phyloP scores from a whole-genome alignment of 768 basidiomycete species.

The Suillus decipiens region DNA sequence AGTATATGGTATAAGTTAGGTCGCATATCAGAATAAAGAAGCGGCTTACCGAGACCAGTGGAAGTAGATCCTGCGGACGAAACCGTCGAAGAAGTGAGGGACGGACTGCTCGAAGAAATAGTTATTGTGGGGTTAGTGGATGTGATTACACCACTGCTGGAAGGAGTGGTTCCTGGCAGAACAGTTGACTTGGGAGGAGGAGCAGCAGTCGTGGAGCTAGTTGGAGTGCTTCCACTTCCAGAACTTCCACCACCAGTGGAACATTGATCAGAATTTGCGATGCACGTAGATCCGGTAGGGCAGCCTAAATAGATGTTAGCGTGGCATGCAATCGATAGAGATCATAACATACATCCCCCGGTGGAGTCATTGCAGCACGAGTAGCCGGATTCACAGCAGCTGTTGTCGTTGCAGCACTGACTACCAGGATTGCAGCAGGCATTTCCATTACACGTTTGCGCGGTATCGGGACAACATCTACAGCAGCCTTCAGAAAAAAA shows the following conservation, averaged over 20 bases:
- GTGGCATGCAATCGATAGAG: not conserved
- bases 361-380: slow-evolving; percentile 24
- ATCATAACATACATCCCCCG: slow-evolving; percentile 24
- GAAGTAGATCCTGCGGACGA: slow-evolving; percentile 5
- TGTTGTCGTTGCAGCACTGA: not conserved
- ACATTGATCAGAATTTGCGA: not conserved
- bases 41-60: slow-evolving; percentile 10
- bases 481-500: not conserved
- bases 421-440: slow-evolving; percentile 16
- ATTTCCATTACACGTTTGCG: slow-evolving; percentile 18
- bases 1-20: not conserved
- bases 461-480: slow-evolving; percentile 22
- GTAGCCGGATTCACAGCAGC: slow-evolving; percentile 17
- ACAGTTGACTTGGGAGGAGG: not conserved
- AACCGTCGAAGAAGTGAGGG: slow-evolving; percentile 1
- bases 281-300: slow-evolving; percentile 3
- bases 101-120: not conserved
- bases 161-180: not conserved
- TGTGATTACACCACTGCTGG: not conserved
- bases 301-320: slow-evolving; percentile 19
- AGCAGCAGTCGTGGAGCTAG: not conserved
- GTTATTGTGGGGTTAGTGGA: not conserved
- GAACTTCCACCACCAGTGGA: not conserved
- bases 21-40: not conserved
- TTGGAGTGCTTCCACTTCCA: not conserved